phyloP scores from a whole-genome alignment of 257 asterid species.

The Gentiana macrophylla region DNA sequence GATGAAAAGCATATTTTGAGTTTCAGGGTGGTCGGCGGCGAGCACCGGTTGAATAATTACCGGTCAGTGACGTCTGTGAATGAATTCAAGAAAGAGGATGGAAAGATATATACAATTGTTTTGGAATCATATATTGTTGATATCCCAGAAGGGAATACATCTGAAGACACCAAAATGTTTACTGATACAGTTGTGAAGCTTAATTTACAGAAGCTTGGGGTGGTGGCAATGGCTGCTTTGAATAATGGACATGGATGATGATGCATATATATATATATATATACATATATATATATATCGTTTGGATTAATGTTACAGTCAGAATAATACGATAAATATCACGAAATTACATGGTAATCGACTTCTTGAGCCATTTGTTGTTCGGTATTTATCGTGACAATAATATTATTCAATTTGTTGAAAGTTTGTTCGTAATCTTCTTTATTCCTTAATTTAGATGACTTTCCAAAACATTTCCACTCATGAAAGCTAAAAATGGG shows the following conservation, averaged over 20 bases:
- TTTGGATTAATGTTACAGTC: no score
- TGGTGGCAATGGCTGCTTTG: conserved; percentile 50
- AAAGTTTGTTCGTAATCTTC: no score
- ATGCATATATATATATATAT: no score
- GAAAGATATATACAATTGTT: conserved; percentile 38
- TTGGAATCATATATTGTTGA: conserved; percentile 84
- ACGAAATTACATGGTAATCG: no score
- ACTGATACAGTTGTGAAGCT: conserved; percentile 70
- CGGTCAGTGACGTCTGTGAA: conserved; percentile 65
- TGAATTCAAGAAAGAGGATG: conserved; percentile 18
- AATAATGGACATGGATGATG: conserved; percentile 29
- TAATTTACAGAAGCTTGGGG: conserved; percentile 65
- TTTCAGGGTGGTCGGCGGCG: conserved; percentile 75
- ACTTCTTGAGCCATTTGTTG: no score
- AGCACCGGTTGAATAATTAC: conserved; percentile 57
- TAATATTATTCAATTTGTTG: no score
- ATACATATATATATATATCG: no score
- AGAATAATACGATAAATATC: no score
- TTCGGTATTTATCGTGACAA: no score
- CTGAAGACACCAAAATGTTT: conserved; percentile 65
- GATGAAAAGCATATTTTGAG: conserved; percentile 74
- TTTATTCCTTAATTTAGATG: no score
- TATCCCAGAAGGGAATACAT: conserved; percentile 61
- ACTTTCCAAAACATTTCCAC: no score
- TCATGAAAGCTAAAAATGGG: no score